Evolutionary conservation across 257 asterid species (phyloP).

Genomic region (Gentiana dahurica): DNA sequence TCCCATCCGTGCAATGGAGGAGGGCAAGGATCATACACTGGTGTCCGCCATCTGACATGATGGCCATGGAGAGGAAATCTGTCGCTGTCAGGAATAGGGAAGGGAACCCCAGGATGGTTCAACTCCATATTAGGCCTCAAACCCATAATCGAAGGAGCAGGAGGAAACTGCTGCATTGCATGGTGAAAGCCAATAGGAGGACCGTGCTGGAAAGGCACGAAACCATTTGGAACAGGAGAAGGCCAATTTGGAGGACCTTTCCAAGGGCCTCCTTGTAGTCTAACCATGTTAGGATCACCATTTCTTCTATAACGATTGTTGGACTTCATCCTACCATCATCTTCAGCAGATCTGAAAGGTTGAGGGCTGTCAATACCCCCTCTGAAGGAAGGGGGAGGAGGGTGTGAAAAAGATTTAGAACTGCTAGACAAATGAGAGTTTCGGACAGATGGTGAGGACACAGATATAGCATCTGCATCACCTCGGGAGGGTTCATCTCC

Average conservation of each 20-base stretch:
- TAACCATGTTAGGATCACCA: constrained; percentile 65
- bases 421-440: constrained; percentile 44
- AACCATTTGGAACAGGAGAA: constrained; percentile 85
- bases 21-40: constrained; percentile 49
- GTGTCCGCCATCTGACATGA: constrained; percentile 80
- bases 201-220: constrained; percentile 82
- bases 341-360: constrained; percentile 52
- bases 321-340: constrained; percentile 64
- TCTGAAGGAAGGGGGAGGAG: constrained; percentile 57
- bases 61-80: constrained; percentile 71
- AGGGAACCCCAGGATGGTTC: constrained; percentile 60
- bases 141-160: constrained; percentile 58
- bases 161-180: constrained; percentile 76
- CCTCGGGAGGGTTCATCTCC: constrained; percentile 58
- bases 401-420: constrained; percentile 54
- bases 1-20: constrained; percentile 75
- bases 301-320: constrained; percentile 65
- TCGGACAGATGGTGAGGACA: constrained; percentile 74
- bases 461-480: constrained; percentile 51
- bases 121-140: constrained; percentile 82
- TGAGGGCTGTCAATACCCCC: constrained; percentile 58
- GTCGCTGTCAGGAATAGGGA: constrained; percentile 66
- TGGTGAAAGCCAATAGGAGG: constrained; percentile 69
- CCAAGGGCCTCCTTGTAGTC: constrained; percentile 82
- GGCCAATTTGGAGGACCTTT: constrained; percentile 89